phyloP scores from a whole-genome alignment of 768 basidiomycete species.

The Termitomyces sp. region DNA sequence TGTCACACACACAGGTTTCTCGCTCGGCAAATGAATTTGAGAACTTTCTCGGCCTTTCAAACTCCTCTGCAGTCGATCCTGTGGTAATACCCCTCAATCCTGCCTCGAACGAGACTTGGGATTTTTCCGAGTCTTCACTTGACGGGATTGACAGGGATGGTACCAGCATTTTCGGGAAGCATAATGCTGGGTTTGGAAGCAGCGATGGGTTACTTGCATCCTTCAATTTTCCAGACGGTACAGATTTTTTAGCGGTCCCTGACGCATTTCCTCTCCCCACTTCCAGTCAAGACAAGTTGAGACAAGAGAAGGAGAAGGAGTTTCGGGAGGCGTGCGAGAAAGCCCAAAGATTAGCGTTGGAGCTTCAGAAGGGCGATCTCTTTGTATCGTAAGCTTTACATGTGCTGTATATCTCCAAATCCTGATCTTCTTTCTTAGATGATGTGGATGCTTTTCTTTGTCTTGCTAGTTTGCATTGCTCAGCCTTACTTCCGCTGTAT shows the following conservation, averaged over 20 bases:
- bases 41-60: neutral
- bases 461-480: too few species aligned
- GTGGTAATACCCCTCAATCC: neutral
- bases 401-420: too few species aligned
- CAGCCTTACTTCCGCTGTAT: too few species aligned
- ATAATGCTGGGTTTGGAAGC: neutral
- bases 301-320: conserved; percentile 24
- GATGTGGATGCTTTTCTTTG: too few species aligned
- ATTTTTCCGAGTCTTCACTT: neutral
- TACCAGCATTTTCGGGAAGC: neutral
- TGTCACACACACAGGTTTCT: too few species aligned
- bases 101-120: neutral
- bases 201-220: too few species aligned
- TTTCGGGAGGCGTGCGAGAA: conserved; percentile 27
- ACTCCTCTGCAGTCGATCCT: neutral
- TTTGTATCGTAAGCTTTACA: neutral
- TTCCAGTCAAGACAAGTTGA: neutral
- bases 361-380: conserved; percentile 13
- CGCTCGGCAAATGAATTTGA: neutral
- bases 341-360: conserved; percentile 25
- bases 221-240: too few species aligned
- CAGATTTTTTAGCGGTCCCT: too few species aligned
- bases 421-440: too few species aligned
- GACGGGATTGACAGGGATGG: neutral
- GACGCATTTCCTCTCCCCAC: too few species aligned